Base-by-base conservation (phyloP, 805 yeast species). In the Clavispora phyllophila region DNA sequence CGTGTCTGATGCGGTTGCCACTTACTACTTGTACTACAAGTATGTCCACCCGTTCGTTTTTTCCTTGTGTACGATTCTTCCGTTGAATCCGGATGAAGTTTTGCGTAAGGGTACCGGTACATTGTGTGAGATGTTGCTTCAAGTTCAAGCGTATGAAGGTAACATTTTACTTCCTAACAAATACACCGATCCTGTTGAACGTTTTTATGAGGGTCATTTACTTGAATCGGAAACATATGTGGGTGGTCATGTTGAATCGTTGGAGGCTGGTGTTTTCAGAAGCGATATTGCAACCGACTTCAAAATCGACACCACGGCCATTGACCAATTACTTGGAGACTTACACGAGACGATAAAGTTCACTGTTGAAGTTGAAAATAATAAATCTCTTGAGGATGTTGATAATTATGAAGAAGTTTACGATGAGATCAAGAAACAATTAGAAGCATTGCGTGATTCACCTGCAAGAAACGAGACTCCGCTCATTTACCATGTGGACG, bases 1-100 rank as follows among this genome's bases (percentile, higher is more conserved):
- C 0, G 99, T 93, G 22, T 95, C 99, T 44, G 99, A 93, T 73
- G 99, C 99, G 10, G 99, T 95, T 31, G 99, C 99, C 4, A 93
- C 99, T 0, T 93, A 90, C 60, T 93, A 93, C 63, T 70, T 93
- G 36, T 93, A 90, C 68, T 90, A 85, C 80, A 93, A 93, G 64
- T 95, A 93, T 59, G 96, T 93, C 40, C 98, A 90, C 63, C 98
- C 98, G 1, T 93, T 93, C 66, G 84, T 93, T 52, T 89, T 93
- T 58, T 93, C 99, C 2, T 78, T 93, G 45, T 90, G 98, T 63
- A 89, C 95, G 10, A 95, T 93, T 60, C 80, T 93, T 65, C 99
- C 99, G 0, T 69, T 93, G 53, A 88, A 90, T 54, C 99, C 99
- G 0, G 99, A 93, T 64, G 99, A 95, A 62, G 91, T 87, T 18